These are phyloP conservation scores for Mycena polygramma DNA, from an alignment of 768 basidiomycete genomes.

Conservation along the genomic window DNA sequence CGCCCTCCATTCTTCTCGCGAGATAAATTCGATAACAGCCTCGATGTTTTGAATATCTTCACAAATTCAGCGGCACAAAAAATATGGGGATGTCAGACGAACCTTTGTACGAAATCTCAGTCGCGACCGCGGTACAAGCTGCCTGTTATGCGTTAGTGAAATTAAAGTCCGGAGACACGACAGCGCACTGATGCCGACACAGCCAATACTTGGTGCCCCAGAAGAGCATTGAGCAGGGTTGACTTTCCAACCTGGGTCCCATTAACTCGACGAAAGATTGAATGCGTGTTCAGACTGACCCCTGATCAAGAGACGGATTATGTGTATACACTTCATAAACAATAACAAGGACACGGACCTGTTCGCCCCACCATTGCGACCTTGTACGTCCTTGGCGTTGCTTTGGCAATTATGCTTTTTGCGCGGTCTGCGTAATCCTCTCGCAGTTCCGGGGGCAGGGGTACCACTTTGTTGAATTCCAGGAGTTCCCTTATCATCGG, in stretches of 20 bases:
- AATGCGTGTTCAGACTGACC: conserved; percentile 5
- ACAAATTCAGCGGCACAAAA: background rate
- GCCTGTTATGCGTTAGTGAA: conserved; percentile 17
- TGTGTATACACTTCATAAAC: background rate
- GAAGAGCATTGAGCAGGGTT: conserved; percentile 34
- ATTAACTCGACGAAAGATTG: background rate
- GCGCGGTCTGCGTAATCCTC: background rate
- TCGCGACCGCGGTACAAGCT: conserved; percentile 37
- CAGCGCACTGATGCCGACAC: conserved; percentile 33
- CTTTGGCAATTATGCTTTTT: background rate
- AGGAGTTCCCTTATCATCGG: conserved; percentile 20
- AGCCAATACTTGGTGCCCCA: conserved; percentile 25
- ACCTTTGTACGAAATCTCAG: conserved; percentile 34
- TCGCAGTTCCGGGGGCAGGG: background rate
- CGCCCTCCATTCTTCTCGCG: conserved; percentile 24
- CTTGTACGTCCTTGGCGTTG: conserved; percentile 10
- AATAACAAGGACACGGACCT: conserved; percentile 17
- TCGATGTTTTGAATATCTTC: conserved; percentile 21
- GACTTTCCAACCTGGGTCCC: conserved; percentile 31
- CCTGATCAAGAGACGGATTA: background rate
- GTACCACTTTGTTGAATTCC: background rate
- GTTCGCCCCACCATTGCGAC: conserved; percentile 36
- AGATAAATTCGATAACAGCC: conserved; percentile 32
- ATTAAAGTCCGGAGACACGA: no score
- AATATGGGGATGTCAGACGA: background rate